Evolutionary conservation across 2,329 filamentous ascomycete genomes (phyloP), one percentile per base, ranked within the genome.

Genomic region (Aspergillus costaricaensis): DNA sequence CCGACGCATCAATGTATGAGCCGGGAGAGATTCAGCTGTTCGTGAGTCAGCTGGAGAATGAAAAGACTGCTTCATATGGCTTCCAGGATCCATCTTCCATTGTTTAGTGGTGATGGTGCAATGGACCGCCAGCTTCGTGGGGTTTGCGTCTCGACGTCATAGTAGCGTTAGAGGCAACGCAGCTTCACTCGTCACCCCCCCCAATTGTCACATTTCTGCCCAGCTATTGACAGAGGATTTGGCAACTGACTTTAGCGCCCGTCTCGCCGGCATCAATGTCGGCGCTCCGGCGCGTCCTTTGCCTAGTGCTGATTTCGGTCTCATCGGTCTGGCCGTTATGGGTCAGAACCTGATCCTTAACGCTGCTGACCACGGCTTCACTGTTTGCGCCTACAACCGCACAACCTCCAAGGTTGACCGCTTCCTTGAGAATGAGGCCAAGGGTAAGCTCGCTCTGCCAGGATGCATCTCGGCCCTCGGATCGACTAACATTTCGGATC

Each of bases 381-480:
- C 92, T 78, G 91, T 99, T 76, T 91, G 94, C 81, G 95, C 94
- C 72, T 99, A 91, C 88, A 99, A 99, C 90, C 91, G 95, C 81
- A 99, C 95, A 72, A 91, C 97, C 72, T 88, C 92, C 82, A 99
- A 99, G 88, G 95, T 99, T 80, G 93, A 98, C 85, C 86, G 86
- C 72, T 96, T 96, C 87, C 83, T 96, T 70, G 89, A 85, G 68
- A 94, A 96, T 82, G 91, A 94, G 83, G 91, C 91, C 78, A 92
- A 94, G 86, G 91, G 84, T 85, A 74, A 71, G 80, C 62, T 32
- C 5, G 4, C 32, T 14, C 12, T 36, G 12, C 5, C 32, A 14
- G 12, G 32, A 14, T n/a, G 38, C 19, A 44, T 14, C 4, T 17
- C 4, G n/a, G 14, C 53, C 7, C 17, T 10, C 10, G 2, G 10